Percentiles rank a stretch among this genome's conserved stretches.
Evolutionary conservation across 768 basidiomycete species (phyloP).

Genomic region (Dentipellis fragilis): DNA sequence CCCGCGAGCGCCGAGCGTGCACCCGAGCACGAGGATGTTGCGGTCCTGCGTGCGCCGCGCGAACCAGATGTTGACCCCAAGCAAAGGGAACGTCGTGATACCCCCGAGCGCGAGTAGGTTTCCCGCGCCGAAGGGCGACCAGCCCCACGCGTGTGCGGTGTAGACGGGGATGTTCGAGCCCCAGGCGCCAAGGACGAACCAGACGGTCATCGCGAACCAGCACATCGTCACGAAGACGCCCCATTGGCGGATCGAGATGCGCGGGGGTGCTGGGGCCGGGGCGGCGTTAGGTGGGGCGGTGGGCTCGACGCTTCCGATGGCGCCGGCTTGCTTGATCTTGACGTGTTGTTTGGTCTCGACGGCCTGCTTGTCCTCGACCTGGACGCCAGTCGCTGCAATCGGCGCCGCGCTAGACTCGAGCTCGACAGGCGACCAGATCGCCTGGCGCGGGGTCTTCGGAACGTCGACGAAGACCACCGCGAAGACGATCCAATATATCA

Average conservation of each 20-base stretch:
- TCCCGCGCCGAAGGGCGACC: constrained; percentile 55
- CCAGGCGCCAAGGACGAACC: constrained; percentile 63
- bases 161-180: constrained; percentile 61
- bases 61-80: constrained; percentile 47
- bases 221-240: constrained; percentile 55
- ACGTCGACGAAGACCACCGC: constrained; percentile 24
- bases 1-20: constrained; percentile 40
- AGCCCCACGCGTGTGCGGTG: constrained; percentile 37
- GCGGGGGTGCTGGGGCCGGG: neutral
- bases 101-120: constrained; percentile 67
- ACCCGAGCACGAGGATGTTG: constrained; percentile 42
- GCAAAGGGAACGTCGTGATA: constrained; percentile 52
- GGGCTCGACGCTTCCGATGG: neutral
- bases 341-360: neutral
- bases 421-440: neutral
- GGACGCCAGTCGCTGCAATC: neutral
- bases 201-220: constrained; percentile 61
- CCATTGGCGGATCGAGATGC: constrained; percentile 29
- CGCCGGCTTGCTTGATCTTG: neutral
- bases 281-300: neutral
- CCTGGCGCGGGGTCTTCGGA: constrained; percentile 2
- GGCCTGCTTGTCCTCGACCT: neutral
- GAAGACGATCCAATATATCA: constrained; percentile 36
- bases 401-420: neutral
- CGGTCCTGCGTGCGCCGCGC: constrained; percentile 54